Percentiles rank a stretch among this genome's conserved stretches.
phyloP scores from a whole-genome alignment of 306 rosid species.

The Morella rubra region DNA sequence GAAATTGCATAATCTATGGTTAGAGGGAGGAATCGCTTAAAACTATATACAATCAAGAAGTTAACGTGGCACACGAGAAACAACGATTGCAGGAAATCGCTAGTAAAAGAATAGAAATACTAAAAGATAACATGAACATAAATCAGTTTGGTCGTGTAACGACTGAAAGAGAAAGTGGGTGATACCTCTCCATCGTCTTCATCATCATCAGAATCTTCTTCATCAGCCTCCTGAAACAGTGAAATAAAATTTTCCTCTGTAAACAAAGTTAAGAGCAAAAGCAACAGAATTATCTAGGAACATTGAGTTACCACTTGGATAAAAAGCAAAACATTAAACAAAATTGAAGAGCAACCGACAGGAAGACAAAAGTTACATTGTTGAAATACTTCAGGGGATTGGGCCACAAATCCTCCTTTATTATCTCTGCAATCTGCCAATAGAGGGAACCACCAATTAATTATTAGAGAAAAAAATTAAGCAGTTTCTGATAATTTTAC shows the following conservation, averaged over 20 bases:
- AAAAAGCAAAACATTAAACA: neutral
- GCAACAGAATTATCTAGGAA: neutral
- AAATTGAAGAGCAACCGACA: neutral
- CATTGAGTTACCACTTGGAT: neutral
- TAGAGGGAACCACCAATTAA: conserved; percentile 9
- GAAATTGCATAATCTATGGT: neutral
- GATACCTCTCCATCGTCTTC: conserved; percentile 43
- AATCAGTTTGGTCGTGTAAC: neutral
- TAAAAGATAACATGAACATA: neutral
- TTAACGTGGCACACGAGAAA: neutral
- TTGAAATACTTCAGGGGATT: conserved; percentile 72
- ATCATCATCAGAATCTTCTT: conserved; percentile 55
- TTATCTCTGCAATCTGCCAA: conserved; percentile 63
- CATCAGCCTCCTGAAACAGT: conserved; percentile 57
- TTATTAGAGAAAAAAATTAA: neutral
- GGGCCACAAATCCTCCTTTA: conserved; percentile 78
- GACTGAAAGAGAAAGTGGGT: neutral
- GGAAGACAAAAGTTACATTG: conserved; percentile 38
- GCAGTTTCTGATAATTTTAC: neutral
- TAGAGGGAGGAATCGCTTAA: neutral
- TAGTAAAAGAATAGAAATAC: neutral
- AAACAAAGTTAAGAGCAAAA: neutral
- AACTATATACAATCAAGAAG: neutral
- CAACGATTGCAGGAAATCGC: neutral
- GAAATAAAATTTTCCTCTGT: neutral